Percentiles rank a stretch among this genome's conserved stretches.
Evolutionary conservation across 305 asterid species (phyloP).

Genomic region (Caryopteris hybrid): DNA sequence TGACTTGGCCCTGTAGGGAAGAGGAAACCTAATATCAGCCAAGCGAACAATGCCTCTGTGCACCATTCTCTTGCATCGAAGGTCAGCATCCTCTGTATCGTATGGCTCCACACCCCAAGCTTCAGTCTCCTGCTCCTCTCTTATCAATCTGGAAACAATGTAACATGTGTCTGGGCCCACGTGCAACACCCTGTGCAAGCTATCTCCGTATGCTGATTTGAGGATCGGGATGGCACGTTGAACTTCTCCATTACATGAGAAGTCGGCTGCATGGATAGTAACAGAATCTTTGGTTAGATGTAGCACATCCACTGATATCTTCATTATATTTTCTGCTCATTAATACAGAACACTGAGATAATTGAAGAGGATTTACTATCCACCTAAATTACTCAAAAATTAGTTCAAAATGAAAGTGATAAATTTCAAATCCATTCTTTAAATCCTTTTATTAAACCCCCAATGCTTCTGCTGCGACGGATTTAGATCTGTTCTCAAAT

Average conservation of each 20-base stretch:
- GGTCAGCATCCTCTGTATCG: conserved; percentile 74
- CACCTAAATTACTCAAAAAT: too few species aligned
- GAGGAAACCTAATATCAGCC: conserved; percentile 69
- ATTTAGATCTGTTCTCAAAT: too few species aligned
- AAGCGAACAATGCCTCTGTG: conserved; percentile 66
- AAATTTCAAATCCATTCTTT: too few species aligned
- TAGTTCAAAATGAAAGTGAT: too few species aligned
- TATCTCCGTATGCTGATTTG: conserved; percentile 66
- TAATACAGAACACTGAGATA: neutral
- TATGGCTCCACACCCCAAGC: conserved; percentile 86
- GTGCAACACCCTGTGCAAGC: conserved; percentile 67
- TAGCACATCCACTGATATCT: neutral
- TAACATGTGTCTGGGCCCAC: conserved; percentile 82
- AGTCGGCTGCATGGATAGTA: conserved; percentile 44
- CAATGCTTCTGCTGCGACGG: too few species aligned
- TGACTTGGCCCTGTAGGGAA: conserved; percentile 73
- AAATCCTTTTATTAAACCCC: too few species aligned
- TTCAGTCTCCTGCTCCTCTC: conserved; percentile 57
- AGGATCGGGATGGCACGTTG: conserved; percentile 52
- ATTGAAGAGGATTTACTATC: neutral
- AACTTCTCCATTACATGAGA: conserved; percentile 56
- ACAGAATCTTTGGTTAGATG: neutral
- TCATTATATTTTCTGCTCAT: neutral
- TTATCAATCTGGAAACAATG: conserved; percentile 43
- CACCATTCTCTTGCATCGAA: conserved; percentile 55